These are phyloP conservation scores for Solanum medicagineum DNA, from an alignment of 257 asterid genomes.

Conservation along the genomic window DNA sequence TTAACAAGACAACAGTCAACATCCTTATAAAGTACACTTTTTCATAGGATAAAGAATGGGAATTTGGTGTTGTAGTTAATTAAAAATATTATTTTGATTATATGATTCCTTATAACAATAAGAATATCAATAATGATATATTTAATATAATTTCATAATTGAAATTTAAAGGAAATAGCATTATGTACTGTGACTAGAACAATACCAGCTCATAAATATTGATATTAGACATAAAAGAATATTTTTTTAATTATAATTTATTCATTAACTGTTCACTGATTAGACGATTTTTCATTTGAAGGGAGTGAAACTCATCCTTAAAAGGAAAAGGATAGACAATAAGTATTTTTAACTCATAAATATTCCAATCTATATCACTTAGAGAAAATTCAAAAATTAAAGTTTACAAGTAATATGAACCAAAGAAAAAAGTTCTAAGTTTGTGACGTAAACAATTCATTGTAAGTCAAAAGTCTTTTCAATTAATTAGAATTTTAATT, in stretches of 20 bases:
- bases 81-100: not conserved
- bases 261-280: not conserved
- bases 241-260: not conserved
- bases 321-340: not conserved
- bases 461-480: not conserved
- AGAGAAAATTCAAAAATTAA: not conserved
- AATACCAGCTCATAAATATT: too few species aligned
- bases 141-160: not conserved
- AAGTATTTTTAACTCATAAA: not conserved
- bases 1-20: conserved; percentile 24
- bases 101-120: not conserved
- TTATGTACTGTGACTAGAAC: too few species aligned
- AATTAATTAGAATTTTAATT: not conserved
- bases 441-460: not conserved
- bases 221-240: not conserved
- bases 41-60: not conserved
- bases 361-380: too few species aligned
- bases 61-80: not conserved
- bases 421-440: not conserved
- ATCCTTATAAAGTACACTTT: conserved; percentile 29
- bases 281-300: not conserved
- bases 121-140: not conserved
- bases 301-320: not conserved
- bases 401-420: not conserved
- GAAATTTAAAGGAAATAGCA: too few species aligned